phyloP scores from a whole-genome alignment of 768 basidiomycete genomes.

The Kockovaella imperatae region DNA sequence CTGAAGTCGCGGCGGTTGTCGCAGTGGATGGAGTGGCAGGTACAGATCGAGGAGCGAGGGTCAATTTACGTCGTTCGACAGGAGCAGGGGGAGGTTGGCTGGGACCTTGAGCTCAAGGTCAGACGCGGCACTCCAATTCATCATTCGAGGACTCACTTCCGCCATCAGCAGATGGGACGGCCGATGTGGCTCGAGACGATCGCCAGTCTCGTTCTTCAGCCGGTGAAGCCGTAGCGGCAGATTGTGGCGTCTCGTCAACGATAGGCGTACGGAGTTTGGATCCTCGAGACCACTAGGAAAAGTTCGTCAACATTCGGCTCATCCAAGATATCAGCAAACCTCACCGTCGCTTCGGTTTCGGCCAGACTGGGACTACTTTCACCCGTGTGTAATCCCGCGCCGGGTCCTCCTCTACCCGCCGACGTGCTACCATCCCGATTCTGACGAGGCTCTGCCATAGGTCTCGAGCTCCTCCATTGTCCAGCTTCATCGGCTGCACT shows the following conservation, averaged over 20 bases:
- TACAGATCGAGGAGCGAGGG: constrained; percentile 72
- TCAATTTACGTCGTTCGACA: constrained; percentile 67
- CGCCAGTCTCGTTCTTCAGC: constrained; percentile 41
- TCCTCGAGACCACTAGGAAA: constrained; percentile 42
- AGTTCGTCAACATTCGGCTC: neutral
- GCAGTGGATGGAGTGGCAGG: constrained; percentile 57
- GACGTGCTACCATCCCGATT: constrained; percentile 4
- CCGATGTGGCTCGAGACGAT: constrained; percentile 20
- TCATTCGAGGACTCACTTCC: constrained; percentile 13
- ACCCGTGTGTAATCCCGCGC: constrained; percentile 6
- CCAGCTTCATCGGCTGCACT: constrained; percentile 28
- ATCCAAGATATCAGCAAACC: constrained; percentile 2
- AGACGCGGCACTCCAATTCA: constrained; percentile 36
- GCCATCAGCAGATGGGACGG: constrained; percentile 20
- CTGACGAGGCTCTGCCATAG: constrained; percentile 36
- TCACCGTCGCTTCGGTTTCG: constrained; percentile 62
- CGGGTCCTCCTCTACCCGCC: constrained; percentile 39
- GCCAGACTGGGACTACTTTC: constrained; percentile 47
- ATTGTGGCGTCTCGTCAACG: constrained; percentile 13
- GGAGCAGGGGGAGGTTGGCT: constrained; percentile 63
- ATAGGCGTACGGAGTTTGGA: constrained; percentile 36
- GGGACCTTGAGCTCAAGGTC: constrained; percentile 49
- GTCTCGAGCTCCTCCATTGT: constrained; percentile 38
- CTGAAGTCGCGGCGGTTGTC: constrained; percentile 49
- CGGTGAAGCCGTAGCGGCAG: constrained; percentile 17